Percentiles rank a stretch among this genome's conserved stretches.
Conservation (phyloP, 495 filamentous ascomycete genomes). For the Xylaria nigripes region DNA sequence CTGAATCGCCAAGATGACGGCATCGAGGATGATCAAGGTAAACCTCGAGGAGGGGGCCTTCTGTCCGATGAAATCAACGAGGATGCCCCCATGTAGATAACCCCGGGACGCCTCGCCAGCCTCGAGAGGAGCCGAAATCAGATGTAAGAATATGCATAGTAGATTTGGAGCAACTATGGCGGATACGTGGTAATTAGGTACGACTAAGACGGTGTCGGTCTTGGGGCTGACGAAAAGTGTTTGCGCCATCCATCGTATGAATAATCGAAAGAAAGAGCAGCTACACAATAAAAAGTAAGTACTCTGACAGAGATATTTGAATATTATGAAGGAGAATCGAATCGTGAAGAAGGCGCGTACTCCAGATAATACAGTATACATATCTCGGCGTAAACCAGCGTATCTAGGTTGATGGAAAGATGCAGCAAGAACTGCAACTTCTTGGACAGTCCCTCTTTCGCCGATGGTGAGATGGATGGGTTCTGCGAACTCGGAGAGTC, state of each 20-base stretch:
- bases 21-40: constrained; percentile 56
- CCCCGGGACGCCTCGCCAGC: constrained; percentile 69
- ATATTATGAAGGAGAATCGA: constrained; percentile 2
- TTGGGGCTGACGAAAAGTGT: constrained; percentile 74
- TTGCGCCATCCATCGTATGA: constrained; percentile 63
- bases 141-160: constrained; percentile 65
- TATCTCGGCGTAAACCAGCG: constrained; percentile 71
- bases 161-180: constrained; percentile 63
- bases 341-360: constrained; percentile 40
- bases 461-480: constrained; percentile 20
- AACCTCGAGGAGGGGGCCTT: constrained; percentile 61
- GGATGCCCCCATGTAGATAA: constrained; percentile 75
- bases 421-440: constrained; percentile 59
- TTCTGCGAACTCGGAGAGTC: constrained; percentile 8
- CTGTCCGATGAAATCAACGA: constrained; percentile 86
- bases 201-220: constrained; percentile 46
- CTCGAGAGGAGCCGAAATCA: constrained; percentile 51
- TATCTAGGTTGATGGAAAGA: constrained; percentile 66
- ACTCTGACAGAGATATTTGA: not conserved
- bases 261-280: constrained; percentile 66
- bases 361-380: constrained; percentile 86
- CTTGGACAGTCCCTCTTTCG: constrained; percentile 42
- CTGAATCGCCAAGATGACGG: constrained; percentile 58
- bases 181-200: constrained; percentile 61
- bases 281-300: constrained; percentile 35